A percentile compares a stretch with the other conserved stretches of the same genome.
These are phyloP conservation scores for Fusarium illudens DNA, from an alignment of 2,329 filamentous ascomycete species.

Conservation along the genomic window DNA sequence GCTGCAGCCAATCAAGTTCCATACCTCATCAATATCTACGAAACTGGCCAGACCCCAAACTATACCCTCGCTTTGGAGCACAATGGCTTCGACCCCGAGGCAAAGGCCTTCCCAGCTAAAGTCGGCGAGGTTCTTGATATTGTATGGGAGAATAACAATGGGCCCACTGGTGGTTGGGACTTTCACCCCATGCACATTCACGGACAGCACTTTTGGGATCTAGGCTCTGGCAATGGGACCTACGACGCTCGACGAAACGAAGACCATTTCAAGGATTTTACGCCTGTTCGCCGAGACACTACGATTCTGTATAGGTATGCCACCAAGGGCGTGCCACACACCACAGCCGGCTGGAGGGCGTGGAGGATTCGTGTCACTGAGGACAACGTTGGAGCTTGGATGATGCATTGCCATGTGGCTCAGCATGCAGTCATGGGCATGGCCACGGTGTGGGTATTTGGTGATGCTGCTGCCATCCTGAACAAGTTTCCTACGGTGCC, in stretches of 20 bases:
- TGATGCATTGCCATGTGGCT: constrained; percentile 68
- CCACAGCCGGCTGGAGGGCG: constrained; percentile 65
- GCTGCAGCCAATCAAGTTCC: constrained; percentile 22
- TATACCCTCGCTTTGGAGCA: constrained; percentile 60
- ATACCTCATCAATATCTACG: constrained; percentile 26
- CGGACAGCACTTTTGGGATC: constrained; percentile 21
- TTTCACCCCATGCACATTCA: constrained; percentile 26
- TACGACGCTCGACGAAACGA: constrained; percentile 19
- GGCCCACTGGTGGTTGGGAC: constrained; percentile 41
- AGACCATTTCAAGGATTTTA: constrained; percentile 15
- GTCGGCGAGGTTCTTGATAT: constrained; percentile 66
- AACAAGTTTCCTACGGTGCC: constrained; percentile 39
- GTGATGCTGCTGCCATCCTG: constrained; percentile 32
- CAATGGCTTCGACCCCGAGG: constrained; percentile 62
- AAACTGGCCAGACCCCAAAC: constrained; percentile 50
- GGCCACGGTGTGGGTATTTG: constrained; percentile 43
- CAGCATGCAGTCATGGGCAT: constrained; percentile 66
- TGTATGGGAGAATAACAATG: constrained; percentile 55
- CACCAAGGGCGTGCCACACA: constrained; percentile 48
- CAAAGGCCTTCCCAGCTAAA: constrained; percentile 59
- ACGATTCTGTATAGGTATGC: constrained; percentile 63
- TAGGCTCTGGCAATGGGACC: constrained; percentile 19
- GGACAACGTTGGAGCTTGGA: constrained; percentile 65
- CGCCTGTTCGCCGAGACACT: constrained; percentile 14
- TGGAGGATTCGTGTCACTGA: constrained; percentile 60